phyloP scores from a whole-genome alignment of 257 asterid genomes.

The Plectranthus barbatus region DNA sequence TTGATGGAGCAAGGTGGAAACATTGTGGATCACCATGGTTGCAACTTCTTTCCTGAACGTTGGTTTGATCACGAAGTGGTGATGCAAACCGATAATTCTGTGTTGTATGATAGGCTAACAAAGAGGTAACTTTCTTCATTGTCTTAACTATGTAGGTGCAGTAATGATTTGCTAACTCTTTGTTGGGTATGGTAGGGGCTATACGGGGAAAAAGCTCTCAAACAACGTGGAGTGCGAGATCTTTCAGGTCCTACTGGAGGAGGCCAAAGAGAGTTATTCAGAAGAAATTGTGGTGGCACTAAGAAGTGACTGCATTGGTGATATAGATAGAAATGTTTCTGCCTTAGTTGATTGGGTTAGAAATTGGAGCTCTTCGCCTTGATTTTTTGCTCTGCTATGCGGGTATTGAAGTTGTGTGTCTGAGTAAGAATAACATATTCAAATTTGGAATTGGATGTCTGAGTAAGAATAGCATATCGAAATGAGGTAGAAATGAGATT shows the following conservation, averaged over 20 bases:
- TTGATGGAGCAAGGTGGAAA: constrained; percentile 88
- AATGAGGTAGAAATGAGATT: too few relatives aligned
- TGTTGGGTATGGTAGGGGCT: constrained; percentile 47
- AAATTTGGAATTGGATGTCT: too few relatives aligned
- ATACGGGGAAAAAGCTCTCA: constrained; percentile 68
- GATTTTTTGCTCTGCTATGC: not conserved
- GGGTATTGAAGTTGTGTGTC: not conserved
- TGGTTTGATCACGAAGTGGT: constrained; percentile 85
- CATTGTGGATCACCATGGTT: constrained; percentile 94
- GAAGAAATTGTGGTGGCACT: constrained; percentile 66
- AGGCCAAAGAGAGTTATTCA: constrained; percentile 75
- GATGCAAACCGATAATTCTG: constrained; percentile 68
- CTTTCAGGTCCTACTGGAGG: constrained; percentile 78
- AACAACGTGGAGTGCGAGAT: constrained; percentile 87
- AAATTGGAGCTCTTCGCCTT: constrained; percentile 42
- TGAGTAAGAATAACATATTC: not conserved
- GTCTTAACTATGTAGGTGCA: not conserved
- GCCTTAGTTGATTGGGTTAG: constrained; percentile 54
- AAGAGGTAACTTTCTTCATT: constrained; percentile 36
- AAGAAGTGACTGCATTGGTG: constrained; percentile 56
- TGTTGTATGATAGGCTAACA: constrained; percentile 68
- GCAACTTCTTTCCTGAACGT: constrained; percentile 92
- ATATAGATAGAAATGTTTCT: constrained; percentile 45
- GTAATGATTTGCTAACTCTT: not conserved
- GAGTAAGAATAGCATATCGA: too few relatives aligned